A percentile compares a stretch with the other conserved stretches of the same genome.
Evolutionary conservation across 371 early-diverging fungal genomes (phyloP).

Genomic region (Mortierella sp.): DNA sequence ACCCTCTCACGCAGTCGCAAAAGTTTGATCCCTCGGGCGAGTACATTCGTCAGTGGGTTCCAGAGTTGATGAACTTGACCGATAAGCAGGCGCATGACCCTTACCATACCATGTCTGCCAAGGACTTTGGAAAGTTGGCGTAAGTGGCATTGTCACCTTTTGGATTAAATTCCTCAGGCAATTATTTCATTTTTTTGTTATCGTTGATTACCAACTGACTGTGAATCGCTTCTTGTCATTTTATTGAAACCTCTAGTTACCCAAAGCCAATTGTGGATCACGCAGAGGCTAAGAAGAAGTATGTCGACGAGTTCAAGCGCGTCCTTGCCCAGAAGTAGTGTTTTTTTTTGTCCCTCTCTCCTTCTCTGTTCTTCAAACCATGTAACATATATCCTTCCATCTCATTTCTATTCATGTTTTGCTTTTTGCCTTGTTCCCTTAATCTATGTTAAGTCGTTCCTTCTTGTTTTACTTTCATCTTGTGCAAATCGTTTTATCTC

Average conservation of each 20-base stretch:
- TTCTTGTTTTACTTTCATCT: not conserved
- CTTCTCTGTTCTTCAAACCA: not conserved
- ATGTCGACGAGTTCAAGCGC: constrained; percentile 53
- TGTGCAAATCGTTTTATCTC: not conserved
- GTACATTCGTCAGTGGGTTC: constrained; percentile 65
- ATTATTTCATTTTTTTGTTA: constrained; percentile 1
- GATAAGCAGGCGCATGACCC: constrained; percentile 62
- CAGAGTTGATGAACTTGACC: constrained; percentile 58
- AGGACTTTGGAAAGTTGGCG: constrained; percentile 60
- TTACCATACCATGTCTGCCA: constrained; percentile 41
- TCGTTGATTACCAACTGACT: not conserved
- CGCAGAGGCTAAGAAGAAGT: constrained; percentile 53
- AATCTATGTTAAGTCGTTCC: not conserved
- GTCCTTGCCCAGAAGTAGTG: constrained; percentile 31
- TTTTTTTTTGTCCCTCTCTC: not conserved
- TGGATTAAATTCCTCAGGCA: not conserved
- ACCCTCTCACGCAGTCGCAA: constrained; percentile 62
- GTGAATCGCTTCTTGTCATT: not conserved
- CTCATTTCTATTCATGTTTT: not conserved
- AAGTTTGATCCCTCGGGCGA: constrained; percentile 71
- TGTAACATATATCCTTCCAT: constrained; percentile 6
- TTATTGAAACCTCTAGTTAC: constrained; percentile 47
- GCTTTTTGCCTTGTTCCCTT: not conserved
- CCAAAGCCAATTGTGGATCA: constrained; percentile 73
- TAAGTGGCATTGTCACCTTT: constrained; percentile 19